phyloP scores from a whole-genome alignment of 148 eudicot species.

The Rhododendron ovatum region DNA sequence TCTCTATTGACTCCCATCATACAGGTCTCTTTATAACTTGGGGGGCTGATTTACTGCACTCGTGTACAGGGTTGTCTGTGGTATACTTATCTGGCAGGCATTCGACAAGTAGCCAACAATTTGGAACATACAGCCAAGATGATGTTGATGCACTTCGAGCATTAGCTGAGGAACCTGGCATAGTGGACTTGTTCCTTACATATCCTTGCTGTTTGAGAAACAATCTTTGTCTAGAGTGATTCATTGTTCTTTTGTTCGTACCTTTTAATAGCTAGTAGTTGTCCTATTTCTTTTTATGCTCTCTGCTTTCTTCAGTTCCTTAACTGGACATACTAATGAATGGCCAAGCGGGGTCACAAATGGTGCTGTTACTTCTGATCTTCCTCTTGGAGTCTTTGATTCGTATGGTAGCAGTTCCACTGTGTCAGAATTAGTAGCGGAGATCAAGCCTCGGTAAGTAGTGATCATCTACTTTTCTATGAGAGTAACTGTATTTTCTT shows the following conservation, averaged over 20 bases:
- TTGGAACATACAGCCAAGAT: slow-evolving; percentile 84
- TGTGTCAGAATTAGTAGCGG: slow-evolving; percentile 77
- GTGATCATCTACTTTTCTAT: slow-evolving; percentile 4
- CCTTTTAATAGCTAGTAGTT: neutral
- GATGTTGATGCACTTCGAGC: slow-evolving; percentile 94
- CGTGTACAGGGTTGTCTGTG: slow-evolving; percentile 77
- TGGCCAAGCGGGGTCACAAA: slow-evolving; percentile 86
- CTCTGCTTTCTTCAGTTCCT: slow-evolving; percentile 29
- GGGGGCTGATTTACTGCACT: slow-evolving; percentile 42
- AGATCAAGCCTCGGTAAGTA: slow-evolving; percentile 90
- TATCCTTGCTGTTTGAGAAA: slow-evolving; percentile 52
- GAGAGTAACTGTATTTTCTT: neutral
- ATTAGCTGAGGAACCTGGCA: slow-evolving; percentile 81
- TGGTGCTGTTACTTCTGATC: slow-evolving; percentile 44
- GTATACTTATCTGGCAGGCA: slow-evolving; percentile 93
- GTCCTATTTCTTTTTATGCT: neutral
- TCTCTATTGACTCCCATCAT: neutral
- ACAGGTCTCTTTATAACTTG: neutral
- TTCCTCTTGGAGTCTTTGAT: slow-evolving; percentile 53
- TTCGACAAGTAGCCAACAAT: slow-evolving; percentile 64
- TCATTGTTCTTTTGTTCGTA: neutral
- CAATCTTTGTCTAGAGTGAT: neutral
- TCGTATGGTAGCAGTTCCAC: slow-evolving; percentile 47
- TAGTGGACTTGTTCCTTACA: slow-evolving; percentile 78
- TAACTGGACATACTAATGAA: slow-evolving; percentile 71